Evolutionary conservation across 148 eudicot species (phyloP).

Genomic region (Nyssa sinensis): DNA sequence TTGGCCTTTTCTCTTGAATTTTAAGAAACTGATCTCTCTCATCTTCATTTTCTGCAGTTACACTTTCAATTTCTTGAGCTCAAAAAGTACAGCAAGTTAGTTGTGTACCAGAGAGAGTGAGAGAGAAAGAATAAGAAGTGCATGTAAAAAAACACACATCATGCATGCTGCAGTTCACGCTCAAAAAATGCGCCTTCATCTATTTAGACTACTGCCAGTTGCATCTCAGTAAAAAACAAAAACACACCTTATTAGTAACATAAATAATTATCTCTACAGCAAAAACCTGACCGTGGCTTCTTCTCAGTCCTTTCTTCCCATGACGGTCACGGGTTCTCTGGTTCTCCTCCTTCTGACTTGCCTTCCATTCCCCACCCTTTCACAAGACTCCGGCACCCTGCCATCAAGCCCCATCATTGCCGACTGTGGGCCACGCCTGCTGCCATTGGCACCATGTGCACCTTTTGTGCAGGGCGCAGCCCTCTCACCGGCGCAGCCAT

Average conservation of each 20-base stretch:
- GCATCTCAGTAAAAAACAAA: no score
- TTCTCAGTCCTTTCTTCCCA: not conserved
- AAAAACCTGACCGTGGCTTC: not conserved
- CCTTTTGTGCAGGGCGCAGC: conserved; percentile 62
- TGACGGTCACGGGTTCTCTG: conserved; percentile 2
- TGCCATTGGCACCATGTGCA: conserved; percentile 47
- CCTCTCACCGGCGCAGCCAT: conserved; percentile 37
- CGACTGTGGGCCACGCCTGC: conserved; percentile 42
- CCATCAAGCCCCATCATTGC: conserved; percentile 27
- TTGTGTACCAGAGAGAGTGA: not conserved
- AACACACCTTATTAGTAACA: conserved; percentile 22
- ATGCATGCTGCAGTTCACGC: conserved; percentile 28
- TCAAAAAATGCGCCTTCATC: conserved; percentile 17
- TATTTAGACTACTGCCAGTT: not conserved
- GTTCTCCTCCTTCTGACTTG: conserved; percentile 19
- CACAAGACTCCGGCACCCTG: conserved; percentile 22
- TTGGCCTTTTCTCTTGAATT: no score
- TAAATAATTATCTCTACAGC: no score
- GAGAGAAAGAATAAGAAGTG: conserved; percentile 8
- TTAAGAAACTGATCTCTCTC: no score
- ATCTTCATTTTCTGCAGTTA: no score
- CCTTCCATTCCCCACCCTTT: conserved; percentile 13
- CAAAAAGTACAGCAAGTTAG: no score
- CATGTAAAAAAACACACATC: conserved; percentile 37
- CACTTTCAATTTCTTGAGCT: no score